A percentile compares a stretch with the other conserved stretches of the same genome.
phyloP scores from a whole-genome alignment of 2,329 filamentous ascomycete species.

The Pseudocercospora crystallina region DNA sequence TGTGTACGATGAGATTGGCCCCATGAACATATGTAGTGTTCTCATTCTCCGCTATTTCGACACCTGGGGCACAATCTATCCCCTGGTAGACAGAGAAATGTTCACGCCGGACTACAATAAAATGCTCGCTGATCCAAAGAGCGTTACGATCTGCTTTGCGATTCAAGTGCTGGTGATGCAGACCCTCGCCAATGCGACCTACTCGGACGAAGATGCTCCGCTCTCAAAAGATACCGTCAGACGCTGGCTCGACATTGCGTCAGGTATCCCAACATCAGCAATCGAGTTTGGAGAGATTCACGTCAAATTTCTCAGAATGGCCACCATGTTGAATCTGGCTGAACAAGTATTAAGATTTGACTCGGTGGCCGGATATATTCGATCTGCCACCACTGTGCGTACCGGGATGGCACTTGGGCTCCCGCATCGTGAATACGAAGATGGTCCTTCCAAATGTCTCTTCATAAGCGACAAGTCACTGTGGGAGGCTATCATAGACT shows the following conservation, averaged over 20 bases:
- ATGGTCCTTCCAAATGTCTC: not conserved
- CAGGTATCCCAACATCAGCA: slow-evolving; percentile 1
- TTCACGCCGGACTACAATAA: slow-evolving; percentile 5
- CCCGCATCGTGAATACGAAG: not conserved
- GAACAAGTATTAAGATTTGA: slow-evolving; percentile 13
- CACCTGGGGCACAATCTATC: slow-evolving; percentile 13
- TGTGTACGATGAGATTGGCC: slow-evolving; percentile 11
- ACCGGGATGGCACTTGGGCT: slow-evolving; percentile 12
- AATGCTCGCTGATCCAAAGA: slow-evolving; percentile 5
- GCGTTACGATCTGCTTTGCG: slow-evolving; percentile 4
- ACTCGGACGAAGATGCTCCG: slow-evolving; percentile 5
- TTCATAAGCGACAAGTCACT: slow-evolving; percentile 2
- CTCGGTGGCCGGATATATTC: slow-evolving; percentile 10
- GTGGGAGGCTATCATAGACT: slow-evolving; percentile 15
- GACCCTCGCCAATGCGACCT: slow-evolving; percentile 13
- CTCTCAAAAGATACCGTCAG: not conserved
- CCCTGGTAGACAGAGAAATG: slow-evolving; percentile 1
- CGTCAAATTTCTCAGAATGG: slow-evolving; percentile 1
- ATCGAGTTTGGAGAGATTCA: slow-evolving; percentile 7
- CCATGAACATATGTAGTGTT: slow-evolving; percentile 4
- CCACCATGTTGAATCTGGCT: slow-evolving; percentile 9
- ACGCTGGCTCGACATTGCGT: slow-evolving; percentile 14
- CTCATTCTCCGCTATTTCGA: slow-evolving; percentile 15
- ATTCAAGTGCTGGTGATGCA: slow-evolving; percentile 7
- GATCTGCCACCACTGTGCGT: slow-evolving; percentile 10